Evolutionary conservation across 768 basidiomycete species (phyloP).

Genomic region (Mycena venus): DNA sequence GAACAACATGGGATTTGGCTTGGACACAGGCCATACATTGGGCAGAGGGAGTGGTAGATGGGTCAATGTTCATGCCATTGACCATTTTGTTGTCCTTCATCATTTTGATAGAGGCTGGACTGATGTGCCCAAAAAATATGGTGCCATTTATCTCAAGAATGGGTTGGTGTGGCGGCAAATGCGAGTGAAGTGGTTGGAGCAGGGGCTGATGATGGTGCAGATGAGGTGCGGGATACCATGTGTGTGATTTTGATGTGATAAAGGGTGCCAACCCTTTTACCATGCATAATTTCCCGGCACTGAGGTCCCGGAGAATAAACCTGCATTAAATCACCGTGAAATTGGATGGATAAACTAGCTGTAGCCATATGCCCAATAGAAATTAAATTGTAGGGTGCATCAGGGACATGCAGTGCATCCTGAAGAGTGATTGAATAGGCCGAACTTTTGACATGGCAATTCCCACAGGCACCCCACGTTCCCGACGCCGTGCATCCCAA

Average conservation of each 20-base stretch:
- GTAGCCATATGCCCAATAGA: not conserved
- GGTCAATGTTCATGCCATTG: conserved; percentile 36
- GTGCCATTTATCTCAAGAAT: not conserved
- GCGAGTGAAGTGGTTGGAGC: not conserved
- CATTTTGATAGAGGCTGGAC: conserved; percentile 32
- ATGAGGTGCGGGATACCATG: not conserved
- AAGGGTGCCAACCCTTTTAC: conserved; percentile 7
- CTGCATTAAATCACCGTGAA: not conserved
- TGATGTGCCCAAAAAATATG: conserved; percentile 39
- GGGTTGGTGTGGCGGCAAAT: not conserved
- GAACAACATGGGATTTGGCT: conserved; percentile 35
- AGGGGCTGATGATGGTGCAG: not conserved
- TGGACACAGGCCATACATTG: conserved; percentile 40
- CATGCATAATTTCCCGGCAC: conserved; percentile 19
- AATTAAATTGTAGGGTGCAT: not conserved
- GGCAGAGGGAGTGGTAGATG: conserved; percentile 19
- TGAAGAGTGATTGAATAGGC: not conserved
- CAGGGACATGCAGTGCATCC: no score
- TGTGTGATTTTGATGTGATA: conserved; percentile 11
- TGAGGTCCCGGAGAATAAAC: conserved; percentile 10
- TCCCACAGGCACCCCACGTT: no score
- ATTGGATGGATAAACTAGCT: not conserved
- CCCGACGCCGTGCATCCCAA: no score
- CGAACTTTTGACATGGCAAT: conserved; percentile 15
- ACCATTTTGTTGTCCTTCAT: conserved; percentile 37